Base-by-base conservation (phyloP, 257 asterid genomes). In the Plectranthus barbatus region DNA sequence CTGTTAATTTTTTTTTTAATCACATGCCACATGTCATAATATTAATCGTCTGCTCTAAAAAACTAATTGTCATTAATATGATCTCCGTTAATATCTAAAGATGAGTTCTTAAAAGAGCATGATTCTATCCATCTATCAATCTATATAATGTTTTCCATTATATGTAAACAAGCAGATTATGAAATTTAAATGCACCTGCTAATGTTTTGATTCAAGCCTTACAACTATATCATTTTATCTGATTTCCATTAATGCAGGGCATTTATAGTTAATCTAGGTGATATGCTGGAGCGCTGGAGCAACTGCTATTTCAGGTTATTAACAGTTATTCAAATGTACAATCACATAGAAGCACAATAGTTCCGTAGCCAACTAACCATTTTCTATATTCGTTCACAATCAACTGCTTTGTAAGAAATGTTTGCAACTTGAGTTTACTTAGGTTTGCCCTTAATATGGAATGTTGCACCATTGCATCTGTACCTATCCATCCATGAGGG, bases 251-350 rank as follows among this genome's bases (percentile, higher is more conserved):
- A n/a, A n/a, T 79, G 64, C 86, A 93, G 99, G 76, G 96, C 94
- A 31, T 84, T 87, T 77, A 49, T 90, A 56, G 97, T 90, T 18
- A 93, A 93, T 80, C 81, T 93, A 33, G 99, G 95, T 42, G 99
- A 93, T 67, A 69, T 93, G 91, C 77, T 93, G 62, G 99, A 89
- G 80, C 91, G 96, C 45, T 82, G 88, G 95, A 93, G 94, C 85
- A 93, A 93, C 83, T 76, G 80, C 55, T 17, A 63, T 49, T 90
- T 87, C 70, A 87, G 99, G 98, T 91, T n/a, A n/a, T n/a, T n/a
- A n/a, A n/a, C n/a, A 77, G 40, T 69, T 12, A 5, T 62, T 13
- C 53, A 12, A 20, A 9, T 34, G 7, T 34, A 20, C 55, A 19
- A 8, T 21, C 13, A 36, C 18, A 42, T 37, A 39, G 46, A 55